Base-by-base conservation (phyloP, 192 early-diverging fungal species). In the Coemansia sp. region DNA sequence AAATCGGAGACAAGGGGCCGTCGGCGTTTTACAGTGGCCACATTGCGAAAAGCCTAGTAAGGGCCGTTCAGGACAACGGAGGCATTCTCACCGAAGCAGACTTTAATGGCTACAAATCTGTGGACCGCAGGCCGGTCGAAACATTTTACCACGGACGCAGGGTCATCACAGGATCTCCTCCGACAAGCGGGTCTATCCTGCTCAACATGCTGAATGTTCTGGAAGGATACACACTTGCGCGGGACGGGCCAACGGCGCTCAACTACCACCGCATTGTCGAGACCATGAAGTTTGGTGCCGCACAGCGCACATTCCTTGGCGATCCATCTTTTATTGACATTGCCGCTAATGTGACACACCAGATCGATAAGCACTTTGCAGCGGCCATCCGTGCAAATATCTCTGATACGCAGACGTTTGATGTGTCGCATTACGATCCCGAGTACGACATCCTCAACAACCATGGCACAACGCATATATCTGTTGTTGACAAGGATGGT, bases 381-480 rank as follows among this genome's bases (percentile, higher is more conserved):
- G 71, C 69, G 25, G 52, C 71, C 20, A 83, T 93, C 34, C 84
- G 93, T 20, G 70, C 70, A 43, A 91, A 91, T 40, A 90, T 96
- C 56, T 88, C 89, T 7, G 91, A 93, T 58, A 82, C 71, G 9
- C 67, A 67, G 4, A 95, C 93, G 0, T 89, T 88, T 65, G 82
- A 82, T 18, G 83, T 88, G 7, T 63, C 71, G 7, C 88, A 95
- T 74, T 98, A 98, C 75, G 82, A 89, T 31, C 91, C 94, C 16
- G 68, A 84, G 40, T 96, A 89, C 83, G 90, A 91, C 21, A 74
- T 87, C 13, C 77, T 86, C 12, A 87, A 90, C 37, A 87, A 88
- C 62, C 96, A 94, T 63, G 96, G 96, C 18, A 98, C 96, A 7
- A 94, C 93, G 29, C 95, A 96, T 77, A 64, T 98, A 23, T 96